A percentile compares a stretch with the other conserved stretches of the same genome.
These are phyloP conservation scores for Exserohilum rostratum DNA, from an alignment of 2,329 filamentous ascomycete genomes.

Conservation along the genomic window DNA sequence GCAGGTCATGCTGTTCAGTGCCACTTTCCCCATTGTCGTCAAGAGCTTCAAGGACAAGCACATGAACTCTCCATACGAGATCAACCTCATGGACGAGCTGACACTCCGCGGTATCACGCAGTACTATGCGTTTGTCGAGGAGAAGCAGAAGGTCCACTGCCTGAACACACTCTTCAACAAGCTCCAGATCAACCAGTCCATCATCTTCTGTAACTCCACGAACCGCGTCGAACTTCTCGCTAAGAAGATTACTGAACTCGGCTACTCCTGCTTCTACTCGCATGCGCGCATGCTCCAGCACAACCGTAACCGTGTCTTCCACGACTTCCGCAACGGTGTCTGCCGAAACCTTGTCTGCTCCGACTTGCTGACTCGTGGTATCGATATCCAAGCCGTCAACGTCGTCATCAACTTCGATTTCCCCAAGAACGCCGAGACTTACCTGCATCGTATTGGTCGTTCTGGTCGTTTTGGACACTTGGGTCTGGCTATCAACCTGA, in stretches of 20 bases:
- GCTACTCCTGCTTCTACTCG: conserved; percentile 99
- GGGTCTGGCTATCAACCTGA: conserved; percentile 96
- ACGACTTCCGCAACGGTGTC: conserved; percentile 97
- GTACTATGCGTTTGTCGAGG: conserved; percentile 98
- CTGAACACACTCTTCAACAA: conserved; percentile 98
- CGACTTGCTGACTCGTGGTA: conserved; percentile 95
- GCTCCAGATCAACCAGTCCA: conserved; percentile 99
- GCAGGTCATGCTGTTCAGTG: conserved; percentile 99
- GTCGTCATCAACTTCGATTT: conserved; percentile 99
- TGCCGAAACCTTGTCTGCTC: conserved; percentile 98
- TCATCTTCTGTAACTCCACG: conserved; percentile 99
- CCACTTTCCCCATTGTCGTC: conserved; percentile 95
- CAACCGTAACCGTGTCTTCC: conserved; percentile 96
- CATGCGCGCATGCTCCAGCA: conserved; percentile 98
- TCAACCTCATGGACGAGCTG: conserved; percentile 99
- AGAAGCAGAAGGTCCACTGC: conserved; percentile 99
- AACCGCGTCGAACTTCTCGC: conserved; percentile 96
- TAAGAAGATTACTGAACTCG: conserved; percentile 99
- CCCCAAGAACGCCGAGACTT: conserved; percentile 98
- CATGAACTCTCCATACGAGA: conserved; percentile 95
- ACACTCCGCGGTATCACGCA: conserved; percentile 98
- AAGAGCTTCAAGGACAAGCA: conserved; percentile 99
- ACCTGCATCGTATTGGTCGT: conserved; percentile 96
- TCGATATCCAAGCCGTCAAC: conserved; percentile 98
- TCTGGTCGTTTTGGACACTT: conserved; percentile 97